A percentile compares a stretch with the other conserved stretches of the same genome.
phyloP scores from a whole-genome alignment of 768 basidiomycete genomes.

The Nevesoporus exiguus region DNA sequence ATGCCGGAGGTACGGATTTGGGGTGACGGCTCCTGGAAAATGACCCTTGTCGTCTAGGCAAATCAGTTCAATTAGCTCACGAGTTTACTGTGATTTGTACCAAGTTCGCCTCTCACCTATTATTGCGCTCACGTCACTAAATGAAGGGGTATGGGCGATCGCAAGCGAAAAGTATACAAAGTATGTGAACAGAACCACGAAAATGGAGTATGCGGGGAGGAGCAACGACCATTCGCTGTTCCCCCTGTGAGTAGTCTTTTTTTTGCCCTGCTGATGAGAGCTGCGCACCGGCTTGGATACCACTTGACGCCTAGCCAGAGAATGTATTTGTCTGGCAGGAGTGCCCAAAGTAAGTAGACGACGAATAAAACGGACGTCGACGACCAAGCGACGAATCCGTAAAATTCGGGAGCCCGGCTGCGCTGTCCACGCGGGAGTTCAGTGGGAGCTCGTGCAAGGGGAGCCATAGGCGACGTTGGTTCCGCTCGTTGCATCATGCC shows the following conservation, averaged over 20 bases:
- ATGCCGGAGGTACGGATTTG: constrained; percentile 48
- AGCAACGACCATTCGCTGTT: constrained; percentile 82
- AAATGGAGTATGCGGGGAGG: constrained; percentile 72
- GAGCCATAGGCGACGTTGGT: constrained; percentile 45
- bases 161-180: constrained; percentile 75
- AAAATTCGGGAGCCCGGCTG: constrained; percentile 79
- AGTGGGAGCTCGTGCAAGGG: constrained; percentile 41
- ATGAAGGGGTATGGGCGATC: constrained; percentile 63
- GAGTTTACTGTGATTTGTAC: constrained; percentile 7
- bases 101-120: constrained; percentile 47
- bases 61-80: constrained; percentile 12
- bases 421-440: constrained; percentile 42
- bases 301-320: constrained; percentile 65
- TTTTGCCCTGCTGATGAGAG: not conserved
- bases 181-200: constrained; percentile 72
- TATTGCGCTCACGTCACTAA: constrained; percentile 63
- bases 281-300: constrained; percentile 78
- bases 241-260: not conserved
- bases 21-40: constrained; percentile 37
- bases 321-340: constrained; percentile 72
- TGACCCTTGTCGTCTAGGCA: constrained; percentile 55
- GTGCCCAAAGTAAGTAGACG: constrained; percentile 75
- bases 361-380: constrained; percentile 69
- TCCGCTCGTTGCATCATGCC: constrained; percentile 17
- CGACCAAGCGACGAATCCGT: constrained; percentile 87